A percentile compares a stretch with the other conserved stretches of the same genome.
These are phyloP conservation scores for Takashimella koratensis DNA, from an alignment of 1,284 basidiomycete species.

Conservation along the genomic window DNA sequence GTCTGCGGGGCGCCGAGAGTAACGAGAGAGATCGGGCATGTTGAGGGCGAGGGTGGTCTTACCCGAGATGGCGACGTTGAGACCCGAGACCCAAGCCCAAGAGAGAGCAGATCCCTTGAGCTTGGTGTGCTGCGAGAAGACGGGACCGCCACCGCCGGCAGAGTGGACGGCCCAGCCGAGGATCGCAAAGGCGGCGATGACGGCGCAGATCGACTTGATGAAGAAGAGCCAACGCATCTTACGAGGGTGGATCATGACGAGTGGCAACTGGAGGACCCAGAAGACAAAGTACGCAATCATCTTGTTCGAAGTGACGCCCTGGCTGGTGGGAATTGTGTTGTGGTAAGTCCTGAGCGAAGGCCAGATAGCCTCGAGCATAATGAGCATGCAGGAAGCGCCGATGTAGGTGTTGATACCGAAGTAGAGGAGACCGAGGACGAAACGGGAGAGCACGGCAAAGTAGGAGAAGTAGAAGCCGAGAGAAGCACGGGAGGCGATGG, in stretches of 20 bases:
- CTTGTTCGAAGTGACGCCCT: slow-evolving; percentile 63
- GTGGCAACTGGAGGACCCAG: slow-evolving; percentile 57
- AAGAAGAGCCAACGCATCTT: slow-evolving; percentile 70
- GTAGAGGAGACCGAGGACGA: slow-evolving; percentile 71
- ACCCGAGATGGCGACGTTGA: slow-evolving; percentile 66
- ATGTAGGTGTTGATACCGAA: slow-evolving; percentile 60
- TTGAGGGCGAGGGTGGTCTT: slow-evolving; percentile 43
- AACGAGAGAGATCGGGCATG: slow-evolving; percentile 38
- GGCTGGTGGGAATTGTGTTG: slow-evolving; percentile 59
- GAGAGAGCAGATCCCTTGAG: slow-evolving; percentile 37
- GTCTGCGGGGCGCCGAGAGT: slow-evolving; percentile 47
- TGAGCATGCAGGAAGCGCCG: slow-evolving; percentile 29
- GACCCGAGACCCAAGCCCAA: slow-evolving; percentile 69
- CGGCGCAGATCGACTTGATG: slow-evolving; percentile 61
- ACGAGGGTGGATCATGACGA: slow-evolving; percentile 70
- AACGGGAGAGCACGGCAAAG: slow-evolving; percentile 64
- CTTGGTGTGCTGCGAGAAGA: slow-evolving; percentile 47
- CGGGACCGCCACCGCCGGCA: slow-evolving; percentile 57
- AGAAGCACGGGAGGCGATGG: slow-evolving; percentile 68
- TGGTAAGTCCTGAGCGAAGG: slow-evolving; percentile 61
- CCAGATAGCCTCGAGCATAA: slow-evolving; percentile 75
- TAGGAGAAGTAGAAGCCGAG: slow-evolving; percentile 65
- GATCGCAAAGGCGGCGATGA: slow-evolving; percentile 62
- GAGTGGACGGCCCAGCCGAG: slow-evolving; percentile 55
- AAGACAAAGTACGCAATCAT: slow-evolving; percentile 67